A percentile compares a stretch with the other conserved stretches of the same genome.
Evolutionary conservation across 805 yeast species (phyloP).

Genomic region (Kazachstania kunashirensis): DNA sequence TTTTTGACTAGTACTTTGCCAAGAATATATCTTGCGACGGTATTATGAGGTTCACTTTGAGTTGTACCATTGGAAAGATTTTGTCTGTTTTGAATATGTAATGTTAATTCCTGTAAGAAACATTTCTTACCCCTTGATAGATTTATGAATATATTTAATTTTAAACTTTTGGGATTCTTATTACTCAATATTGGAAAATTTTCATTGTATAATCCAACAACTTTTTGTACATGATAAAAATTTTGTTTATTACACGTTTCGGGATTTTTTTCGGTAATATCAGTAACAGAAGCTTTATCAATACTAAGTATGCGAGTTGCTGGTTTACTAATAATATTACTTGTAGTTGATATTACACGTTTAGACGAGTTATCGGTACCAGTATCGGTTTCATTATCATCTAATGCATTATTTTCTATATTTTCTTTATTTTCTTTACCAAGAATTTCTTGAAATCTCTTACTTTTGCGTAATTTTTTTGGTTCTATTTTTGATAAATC

Average conservation of each 20-base stretch:
- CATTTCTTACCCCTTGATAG: conserved; percentile 19
- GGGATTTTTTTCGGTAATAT: not conserved
- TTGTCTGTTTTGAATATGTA: conserved; percentile 11
- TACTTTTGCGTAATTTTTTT: conserved; percentile 10
- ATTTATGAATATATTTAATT: conserved; percentile 24
- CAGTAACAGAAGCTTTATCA: too few relatives aligned
- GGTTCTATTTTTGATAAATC: not conserved
- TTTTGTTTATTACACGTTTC: not conserved
- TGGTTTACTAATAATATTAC: conserved; percentile 1
- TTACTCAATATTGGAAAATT: conserved; percentile 25
- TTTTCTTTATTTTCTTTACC: not conserved
- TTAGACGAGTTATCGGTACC: not conserved
- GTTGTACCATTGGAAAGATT: conserved; percentile 1
- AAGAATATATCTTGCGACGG: conserved; percentile 30
- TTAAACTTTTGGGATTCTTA: conserved; percentile 22
- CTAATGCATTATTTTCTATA: not conserved
- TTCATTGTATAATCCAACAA: conserved; percentile 19
- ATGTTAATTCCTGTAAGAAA: conserved; percentile 19
- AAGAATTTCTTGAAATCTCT: conserved; percentile 9
- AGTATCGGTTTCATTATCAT: not conserved
- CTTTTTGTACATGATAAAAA: conserved; percentile 8
- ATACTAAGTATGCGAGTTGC: too few relatives aligned
- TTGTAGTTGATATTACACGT: not conserved
- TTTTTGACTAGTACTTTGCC: conserved; percentile 80
- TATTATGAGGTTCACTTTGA: not conserved